Conservation (phyloP, 257 asterid species). For the Fraxinus excelsior region DNA sequence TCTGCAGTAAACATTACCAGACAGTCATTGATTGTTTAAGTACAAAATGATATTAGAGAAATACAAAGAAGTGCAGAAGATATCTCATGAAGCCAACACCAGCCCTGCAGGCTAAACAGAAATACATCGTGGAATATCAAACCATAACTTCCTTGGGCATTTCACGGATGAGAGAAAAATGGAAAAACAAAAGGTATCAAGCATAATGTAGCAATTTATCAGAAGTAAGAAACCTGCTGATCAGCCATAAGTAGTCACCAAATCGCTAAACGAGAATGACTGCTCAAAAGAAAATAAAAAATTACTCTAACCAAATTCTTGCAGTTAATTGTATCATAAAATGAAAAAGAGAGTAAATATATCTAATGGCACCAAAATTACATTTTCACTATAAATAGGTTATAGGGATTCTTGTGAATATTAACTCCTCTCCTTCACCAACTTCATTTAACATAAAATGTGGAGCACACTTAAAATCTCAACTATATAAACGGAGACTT, state of each 20-base stretch:
- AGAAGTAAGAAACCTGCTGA: not conserved
- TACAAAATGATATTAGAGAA: not conserved
- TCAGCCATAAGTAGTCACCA: not conserved
- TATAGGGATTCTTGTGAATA: not conserved
- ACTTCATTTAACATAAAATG: not conserved
- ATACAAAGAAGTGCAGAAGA: not conserved
- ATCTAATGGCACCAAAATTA: not conserved
- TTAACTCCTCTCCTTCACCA: not conserved
- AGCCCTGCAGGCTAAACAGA: not conserved
- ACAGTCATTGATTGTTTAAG: conserved; percentile 1
- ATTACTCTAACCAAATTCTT: not conserved
- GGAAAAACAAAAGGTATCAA: not conserved
- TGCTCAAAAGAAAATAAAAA: not conserved
- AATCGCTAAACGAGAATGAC: not conserved
- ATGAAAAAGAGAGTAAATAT: not conserved
- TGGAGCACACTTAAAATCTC: not conserved
- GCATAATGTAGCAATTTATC: not conserved
- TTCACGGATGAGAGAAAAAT: too few species aligned
- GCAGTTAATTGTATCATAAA: not conserved
- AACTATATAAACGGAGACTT: not conserved
- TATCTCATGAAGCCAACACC: not conserved
- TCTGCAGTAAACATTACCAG: conserved; percentile 48
- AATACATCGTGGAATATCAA: not conserved
- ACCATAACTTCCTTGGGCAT: not conserved
- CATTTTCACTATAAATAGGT: not conserved